Base-by-base conservation (phyloP, 2,329 filamentous ascomycete species). In the Arthroderma sp. region DNA sequence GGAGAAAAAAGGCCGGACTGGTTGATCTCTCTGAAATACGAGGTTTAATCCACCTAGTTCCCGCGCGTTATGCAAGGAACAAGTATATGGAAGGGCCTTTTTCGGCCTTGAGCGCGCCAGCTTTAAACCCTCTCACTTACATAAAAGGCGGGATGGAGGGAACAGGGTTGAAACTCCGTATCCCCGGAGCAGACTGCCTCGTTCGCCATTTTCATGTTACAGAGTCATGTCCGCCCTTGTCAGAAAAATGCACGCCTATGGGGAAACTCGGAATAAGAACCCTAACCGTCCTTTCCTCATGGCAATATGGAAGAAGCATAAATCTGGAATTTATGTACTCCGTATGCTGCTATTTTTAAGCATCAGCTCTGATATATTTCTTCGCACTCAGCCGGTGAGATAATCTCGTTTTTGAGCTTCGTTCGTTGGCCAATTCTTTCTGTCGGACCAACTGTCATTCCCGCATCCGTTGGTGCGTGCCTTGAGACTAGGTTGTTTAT, bases 191-290 rank as follows among this genome's bases (percentile, higher is more conserved):
- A 51, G 47, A n/a, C 47, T 51, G 25, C 47, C n/a, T 51, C 15
- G 8, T 13, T 31, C 21, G 21, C 23, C 44, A 25, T 31, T 31
- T 17, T 33, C 15, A 51, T 33, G n/a, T 25, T 23, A 47, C 21
- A 47, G 21, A 13, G 13, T 15, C 41, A 23, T 21, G 41, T 15
- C 21, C 19, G 41, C 47, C 47, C 47, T 51, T 51, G 47, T 33
- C 28, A 51, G n/a, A 25, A 17, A 51, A 51, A 33, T 19, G 23
- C 47, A 51, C 47, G 47, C 25, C 21, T 33, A 51, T 51, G 47
- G 47, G 47, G 47, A 51, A 51, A 13, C 47, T 51, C 47, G 47
- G 47, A 51, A 51, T 31, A 33, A 19, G 47, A 51, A 51, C 47
- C 47, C 9, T 51, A 51, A 51, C 25, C 47, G n/a, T 33, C 25